phyloP scores from a whole-genome alignment of 2,329 filamentous ascomycete species.

The Coniochaeta prunicola region DNA sequence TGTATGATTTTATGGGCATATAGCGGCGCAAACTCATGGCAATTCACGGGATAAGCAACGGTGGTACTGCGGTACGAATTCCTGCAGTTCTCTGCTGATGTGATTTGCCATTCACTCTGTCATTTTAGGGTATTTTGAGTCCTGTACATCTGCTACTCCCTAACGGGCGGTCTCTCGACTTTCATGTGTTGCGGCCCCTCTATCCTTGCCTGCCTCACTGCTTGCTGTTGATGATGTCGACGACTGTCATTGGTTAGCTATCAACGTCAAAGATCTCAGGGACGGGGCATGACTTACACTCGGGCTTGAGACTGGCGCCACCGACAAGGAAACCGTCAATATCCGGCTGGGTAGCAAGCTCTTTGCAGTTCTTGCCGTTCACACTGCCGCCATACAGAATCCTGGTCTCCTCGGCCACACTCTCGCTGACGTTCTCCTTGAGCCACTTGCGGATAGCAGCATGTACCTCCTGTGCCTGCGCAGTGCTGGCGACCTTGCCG shows the following conservation, averaged over 20 bases:
- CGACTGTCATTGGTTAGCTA: constrained; percentile 28
- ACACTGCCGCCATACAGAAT: constrained; percentile 97
- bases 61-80: background rate
- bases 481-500: constrained; percentile 81
- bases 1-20: background rate
- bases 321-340: constrained; percentile 98
- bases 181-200: constrained; percentile 7
- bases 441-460: constrained; percentile 88
- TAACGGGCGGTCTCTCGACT: background rate
- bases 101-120: background rate
- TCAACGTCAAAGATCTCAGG: background rate
- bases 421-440: constrained; percentile 64
- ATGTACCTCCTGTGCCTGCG: constrained; percentile 92
- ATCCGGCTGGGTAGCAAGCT: constrained; percentile 84
- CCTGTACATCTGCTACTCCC: background rate
- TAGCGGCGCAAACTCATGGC: background rate
- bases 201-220: constrained; percentile 28
- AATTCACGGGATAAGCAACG: background rate
- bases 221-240: constrained; percentile 54
- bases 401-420: constrained; percentile 76
- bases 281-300: constrained; percentile 53
- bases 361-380: constrained; percentile 95
- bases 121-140: constrained; percentile 2
- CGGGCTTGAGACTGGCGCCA: constrained; percentile 93
- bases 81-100: background rate